Conservation (phyloP, 2,329 filamentous ascomycete species). For the Aureobasidium lini region DNA sequence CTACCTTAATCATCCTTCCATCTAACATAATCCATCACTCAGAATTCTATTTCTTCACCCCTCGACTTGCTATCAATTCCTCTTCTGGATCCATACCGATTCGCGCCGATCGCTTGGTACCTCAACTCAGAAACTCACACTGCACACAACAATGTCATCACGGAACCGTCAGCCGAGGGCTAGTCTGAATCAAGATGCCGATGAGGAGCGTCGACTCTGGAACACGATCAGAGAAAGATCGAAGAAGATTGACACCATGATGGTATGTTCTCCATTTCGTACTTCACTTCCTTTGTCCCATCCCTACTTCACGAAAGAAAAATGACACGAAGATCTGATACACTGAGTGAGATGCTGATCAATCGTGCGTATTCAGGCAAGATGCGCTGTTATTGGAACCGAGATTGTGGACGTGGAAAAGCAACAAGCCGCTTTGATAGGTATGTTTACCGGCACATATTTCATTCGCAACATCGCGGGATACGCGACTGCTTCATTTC, state of each 20-base stretch:
- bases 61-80: too few relatives aligned
- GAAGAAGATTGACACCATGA: constrained; percentile 38
- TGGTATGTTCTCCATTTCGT: constrained; percentile 31
- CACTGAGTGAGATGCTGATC: too few relatives aligned
- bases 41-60: too few relatives aligned
- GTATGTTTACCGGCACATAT: neutral
- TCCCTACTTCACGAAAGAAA: too few relatives aligned
- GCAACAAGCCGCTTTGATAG: constrained; percentile 26
- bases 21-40: too few relatives aligned
- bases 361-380: constrained; percentile 12
- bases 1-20: too few relatives aligned
- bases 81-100: too few relatives aligned
- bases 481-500: neutral
- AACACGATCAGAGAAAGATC: constrained; percentile 40
- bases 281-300: neutral
- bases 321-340: neutral
- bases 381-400: constrained; percentile 26
- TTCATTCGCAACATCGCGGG: too few relatives aligned
- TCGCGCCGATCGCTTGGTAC: too few relatives aligned
- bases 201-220: constrained; percentile 45
- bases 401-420: constrained; percentile 31
- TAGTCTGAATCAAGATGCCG: constrained; percentile 42
- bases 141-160: constrained; percentile 33
- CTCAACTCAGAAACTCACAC: neutral
- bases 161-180: constrained; percentile 36